Percentiles rank a stretch among this genome's conserved stretches.
Evolutionary conservation across 371 early-diverging fungal species (phyloP).

Genomic region (Ecytonucleospora hepatopenaei): DNA sequence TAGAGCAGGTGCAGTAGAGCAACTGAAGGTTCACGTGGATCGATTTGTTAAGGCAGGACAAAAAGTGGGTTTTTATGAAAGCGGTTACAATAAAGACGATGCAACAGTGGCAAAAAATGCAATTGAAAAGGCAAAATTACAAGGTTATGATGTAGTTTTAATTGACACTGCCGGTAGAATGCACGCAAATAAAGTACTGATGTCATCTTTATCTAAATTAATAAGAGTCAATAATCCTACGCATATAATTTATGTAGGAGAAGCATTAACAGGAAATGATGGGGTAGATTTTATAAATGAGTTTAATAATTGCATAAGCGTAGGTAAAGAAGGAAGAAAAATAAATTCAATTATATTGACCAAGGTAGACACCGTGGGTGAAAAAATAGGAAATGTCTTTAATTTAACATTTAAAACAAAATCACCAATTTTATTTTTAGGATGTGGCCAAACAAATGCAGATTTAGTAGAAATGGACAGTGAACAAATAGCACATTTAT

Average conservation of each 20-base stretch:
- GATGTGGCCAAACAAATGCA: conserved; percentile 92
- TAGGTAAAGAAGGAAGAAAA: conserved; percentile 66
- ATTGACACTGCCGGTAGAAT: conserved; percentile 98
- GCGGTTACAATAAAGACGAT: conserved; percentile 94
- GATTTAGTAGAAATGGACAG: conserved; percentile 65
- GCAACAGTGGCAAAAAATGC: conserved; percentile 92
- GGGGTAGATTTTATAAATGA: conserved; percentile 86
- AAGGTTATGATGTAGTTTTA: conserved; percentile 82
- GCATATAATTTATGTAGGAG: conserved; percentile 94
- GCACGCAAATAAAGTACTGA: conserved; percentile 92
- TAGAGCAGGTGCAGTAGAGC: conserved; percentile 95
- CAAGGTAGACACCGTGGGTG: conserved; percentile 95
- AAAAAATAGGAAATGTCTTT: conserved; percentile 65
- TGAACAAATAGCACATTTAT: conserved; percentile 38
- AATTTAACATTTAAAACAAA: conserved; percentile 67
- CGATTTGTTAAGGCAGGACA: conserved; percentile 70
- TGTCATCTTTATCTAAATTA: conserved; percentile 81
- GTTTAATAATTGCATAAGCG: conserved; percentile 78
- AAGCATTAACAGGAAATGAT: conserved; percentile 93
- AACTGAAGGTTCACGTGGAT: conserved; percentile 76
- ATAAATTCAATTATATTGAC: conserved; percentile 91
- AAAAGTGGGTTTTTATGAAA: conserved; percentile 78
- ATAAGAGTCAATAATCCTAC: conserved; percentile 81
- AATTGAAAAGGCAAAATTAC: conserved; percentile 64
- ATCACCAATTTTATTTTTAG: conserved; percentile 94